These are phyloP conservation scores for Brassica balearica DNA, from an alignment of 441 rosid genomes.

Conservation along the genomic window DNA sequence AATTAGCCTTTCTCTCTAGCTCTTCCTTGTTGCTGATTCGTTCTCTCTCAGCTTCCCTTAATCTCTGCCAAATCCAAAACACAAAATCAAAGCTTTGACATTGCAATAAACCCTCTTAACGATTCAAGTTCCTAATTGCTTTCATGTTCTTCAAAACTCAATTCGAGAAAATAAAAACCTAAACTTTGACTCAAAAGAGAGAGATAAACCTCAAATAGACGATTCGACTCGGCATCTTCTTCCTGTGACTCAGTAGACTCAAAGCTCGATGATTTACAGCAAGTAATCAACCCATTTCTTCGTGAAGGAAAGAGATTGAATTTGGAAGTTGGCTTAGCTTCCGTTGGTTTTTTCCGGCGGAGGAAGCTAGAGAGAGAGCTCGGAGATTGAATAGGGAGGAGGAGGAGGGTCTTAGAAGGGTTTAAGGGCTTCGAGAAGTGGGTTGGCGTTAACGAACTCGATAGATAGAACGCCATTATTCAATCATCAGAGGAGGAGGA, in stretches of 20 bases:
- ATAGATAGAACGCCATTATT: slow-evolving; percentile 50
- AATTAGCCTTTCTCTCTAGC: slow-evolving; percentile 73
- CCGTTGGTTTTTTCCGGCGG: slow-evolving; percentile 32
- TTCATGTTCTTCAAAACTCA: slow-evolving; percentile 24
- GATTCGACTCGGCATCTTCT: slow-evolving; percentile 62
- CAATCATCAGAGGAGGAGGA: slow-evolving; percentile 21
- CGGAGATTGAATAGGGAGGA: slow-evolving; percentile 33
- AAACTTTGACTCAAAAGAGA: slow-evolving; percentile 1
- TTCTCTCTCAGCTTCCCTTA: slow-evolving; percentile 73
- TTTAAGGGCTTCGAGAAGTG: slow-evolving; percentile 43
- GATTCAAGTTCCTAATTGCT: slow-evolving; percentile 8
- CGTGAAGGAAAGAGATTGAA: slow-evolving; percentile 33
- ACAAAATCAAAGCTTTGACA: slow-evolving; percentile 4
- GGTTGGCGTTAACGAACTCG: slow-evolving; percentile 46
- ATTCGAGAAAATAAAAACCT: slow-evolving; percentile 12
- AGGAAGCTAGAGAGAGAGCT: slow-evolving; percentile 30
- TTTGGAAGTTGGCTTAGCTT: slow-evolving; percentile 44
- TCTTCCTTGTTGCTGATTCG: slow-evolving; percentile 76
- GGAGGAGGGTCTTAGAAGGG: slow-evolving; percentile 40
- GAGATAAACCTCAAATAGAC: slow-evolving; percentile 61
- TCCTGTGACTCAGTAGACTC: slow-evolving; percentile 40
- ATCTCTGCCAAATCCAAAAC: slow-evolving; percentile 51
- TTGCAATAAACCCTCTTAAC: not conserved
- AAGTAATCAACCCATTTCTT: slow-evolving; percentile 25
- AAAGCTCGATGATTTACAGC: slow-evolving; percentile 49